Conservation (phyloP, 257 asterid species). For the Solanum appendiculatum region DNA sequence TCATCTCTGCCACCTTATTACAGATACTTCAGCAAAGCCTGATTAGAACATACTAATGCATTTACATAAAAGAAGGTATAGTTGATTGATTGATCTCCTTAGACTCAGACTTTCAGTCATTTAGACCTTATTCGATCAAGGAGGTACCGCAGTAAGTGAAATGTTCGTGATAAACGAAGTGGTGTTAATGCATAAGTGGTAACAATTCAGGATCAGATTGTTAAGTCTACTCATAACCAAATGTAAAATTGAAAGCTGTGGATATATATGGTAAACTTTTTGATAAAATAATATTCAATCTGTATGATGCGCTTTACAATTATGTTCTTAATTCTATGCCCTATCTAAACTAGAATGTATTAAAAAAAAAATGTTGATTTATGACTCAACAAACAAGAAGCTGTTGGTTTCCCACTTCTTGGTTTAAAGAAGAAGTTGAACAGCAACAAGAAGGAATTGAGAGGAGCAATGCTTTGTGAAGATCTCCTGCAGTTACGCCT, state of each 20-base stretch:
- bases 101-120: no score
- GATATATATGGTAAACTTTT: neutral
- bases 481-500: slow-evolving; percentile 4
- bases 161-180: neutral
- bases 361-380: no score
- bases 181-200: neutral
- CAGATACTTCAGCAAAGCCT: no score
- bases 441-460: neutral
- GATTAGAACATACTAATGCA: neutral
- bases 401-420: neutral
- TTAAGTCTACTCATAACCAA: neutral
- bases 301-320: neutral
- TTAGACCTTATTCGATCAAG: neutral
- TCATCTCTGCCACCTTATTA: no score
- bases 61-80: neutral
- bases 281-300: neutral
- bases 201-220: neutral
- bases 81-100: neutral
- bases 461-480: slow-evolving; percentile 16
- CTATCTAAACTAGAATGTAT: no score
- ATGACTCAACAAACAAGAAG: neutral
- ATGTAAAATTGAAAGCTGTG: neutral
- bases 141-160: neutral
- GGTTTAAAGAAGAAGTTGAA: neutral
- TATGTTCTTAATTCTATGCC: neutral